Percentiles rank a stretch among this genome's conserved stretches.
Conservation (phyloP, 2,329 filamentous ascomycete genomes). For the Fusarium papillatum region DNA sequence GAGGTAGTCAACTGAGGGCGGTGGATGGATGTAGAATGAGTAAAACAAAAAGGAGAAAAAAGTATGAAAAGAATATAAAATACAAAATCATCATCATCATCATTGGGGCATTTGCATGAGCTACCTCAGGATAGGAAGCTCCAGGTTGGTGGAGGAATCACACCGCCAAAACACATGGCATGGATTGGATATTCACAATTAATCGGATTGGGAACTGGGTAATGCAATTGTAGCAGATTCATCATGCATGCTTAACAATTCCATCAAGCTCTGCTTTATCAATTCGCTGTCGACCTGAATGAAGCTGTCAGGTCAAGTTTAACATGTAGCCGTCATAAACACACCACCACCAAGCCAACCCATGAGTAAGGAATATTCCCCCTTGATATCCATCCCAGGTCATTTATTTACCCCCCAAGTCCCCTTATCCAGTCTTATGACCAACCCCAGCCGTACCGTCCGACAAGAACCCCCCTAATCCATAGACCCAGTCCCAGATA, state of each 20-base stretch:
- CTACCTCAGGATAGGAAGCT: not conserved
- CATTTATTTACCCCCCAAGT: not conserved
- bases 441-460: constrained; percentile 5
- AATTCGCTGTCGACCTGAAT: not conserved
- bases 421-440: constrained; percentile 14
- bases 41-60: not conserved
- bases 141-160: not conserved
- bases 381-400: not conserved
- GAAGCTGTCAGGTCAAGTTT: not conserved
- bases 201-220: not conserved
- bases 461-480: not conserved
- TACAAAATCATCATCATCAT: not conserved
- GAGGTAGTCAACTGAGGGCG: not conserved
- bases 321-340: constrained; percentile 12
- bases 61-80: not conserved
- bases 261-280: constrained; percentile 7
- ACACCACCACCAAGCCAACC: constrained; percentile 3
- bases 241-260: not conserved
- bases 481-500: constrained; percentile 3
- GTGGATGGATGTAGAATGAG: not conserved
- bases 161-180: not conserved
- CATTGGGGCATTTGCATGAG: not conserved
- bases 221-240: not conserved
- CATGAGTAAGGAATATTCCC: not conserved
- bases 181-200: not conserved